Evolutionary conservation across 805 yeast genomes (phyloP).

Genomic region (Kazachstania psychrophila): DNA sequence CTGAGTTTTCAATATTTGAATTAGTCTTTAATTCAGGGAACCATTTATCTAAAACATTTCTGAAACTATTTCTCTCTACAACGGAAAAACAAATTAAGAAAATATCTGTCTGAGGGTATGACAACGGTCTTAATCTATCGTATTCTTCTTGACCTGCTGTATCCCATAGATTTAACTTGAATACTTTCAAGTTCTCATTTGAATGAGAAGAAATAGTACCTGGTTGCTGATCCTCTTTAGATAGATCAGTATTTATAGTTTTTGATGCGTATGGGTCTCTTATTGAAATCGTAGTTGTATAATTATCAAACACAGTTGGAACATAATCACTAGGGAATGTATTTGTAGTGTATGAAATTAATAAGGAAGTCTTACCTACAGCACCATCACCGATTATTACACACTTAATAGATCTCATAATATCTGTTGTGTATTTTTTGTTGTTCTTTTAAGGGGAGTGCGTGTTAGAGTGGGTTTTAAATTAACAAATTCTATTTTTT

Average conservation of each 20-base stretch:
- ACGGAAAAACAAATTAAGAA: slow-evolving; percentile 81
- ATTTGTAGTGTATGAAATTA: slow-evolving; percentile 83
- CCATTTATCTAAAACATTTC: slow-evolving; percentile 75
- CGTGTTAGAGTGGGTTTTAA: too few relatives aligned
- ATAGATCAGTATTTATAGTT: background rate
- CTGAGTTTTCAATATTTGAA: slow-evolving; percentile 45
- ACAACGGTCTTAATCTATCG: slow-evolving; percentile 78
- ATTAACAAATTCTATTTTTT: too few relatives aligned
- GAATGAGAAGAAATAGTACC: background rate
- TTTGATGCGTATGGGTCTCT: slow-evolving; percentile 8
- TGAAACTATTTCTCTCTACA: slow-evolving; percentile 69
- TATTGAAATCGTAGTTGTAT: slow-evolving; percentile 69
- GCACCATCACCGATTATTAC: slow-evolving; percentile 95
- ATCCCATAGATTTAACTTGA: slow-evolving; percentile 87
- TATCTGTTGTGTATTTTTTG: too few relatives aligned
- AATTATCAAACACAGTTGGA: slow-evolving; percentile 91
- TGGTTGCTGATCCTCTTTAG: background rate
- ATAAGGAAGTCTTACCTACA: slow-evolving; percentile 85
- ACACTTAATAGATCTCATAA: slow-evolving; percentile 80
- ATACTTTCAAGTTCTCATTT: slow-evolving; percentile 40
- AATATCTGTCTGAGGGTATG: slow-evolving; percentile 87
- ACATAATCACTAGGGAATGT: slow-evolving; percentile 89
- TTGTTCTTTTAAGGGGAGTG: too few relatives aligned
- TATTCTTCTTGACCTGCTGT: slow-evolving; percentile 94
- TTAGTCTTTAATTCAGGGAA: slow-evolving; percentile 82